These are phyloP conservation scores for Aspergillus heteromorphus DNA, from an alignment of 495 filamentous ascomycete genomes.

Conservation along the genomic window DNA sequence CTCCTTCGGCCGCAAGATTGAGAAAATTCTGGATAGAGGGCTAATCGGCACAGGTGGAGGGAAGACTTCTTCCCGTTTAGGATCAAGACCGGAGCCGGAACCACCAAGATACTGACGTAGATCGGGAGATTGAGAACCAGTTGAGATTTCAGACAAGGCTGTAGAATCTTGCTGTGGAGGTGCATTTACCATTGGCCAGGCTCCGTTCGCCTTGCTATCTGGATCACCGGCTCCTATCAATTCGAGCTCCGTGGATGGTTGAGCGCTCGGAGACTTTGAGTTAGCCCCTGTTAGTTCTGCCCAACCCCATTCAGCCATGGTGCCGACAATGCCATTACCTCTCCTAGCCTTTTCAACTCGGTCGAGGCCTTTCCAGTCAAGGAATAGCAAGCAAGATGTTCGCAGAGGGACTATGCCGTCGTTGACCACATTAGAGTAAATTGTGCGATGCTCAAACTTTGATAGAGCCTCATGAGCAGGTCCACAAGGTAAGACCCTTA, in stretches of 20 bases:
- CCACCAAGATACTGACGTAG: constrained; percentile 3
- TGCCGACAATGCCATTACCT: constrained; percentile 86
- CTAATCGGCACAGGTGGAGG: constrained; percentile 24
- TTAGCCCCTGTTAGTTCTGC: constrained; percentile 86
- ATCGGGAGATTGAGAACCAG: constrained; percentile 14
- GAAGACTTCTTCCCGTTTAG: constrained; percentile 8
- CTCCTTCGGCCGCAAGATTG: constrained; percentile 52
- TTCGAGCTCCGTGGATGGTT: constrained; percentile 20
- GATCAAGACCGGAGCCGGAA: constrained; percentile 3
- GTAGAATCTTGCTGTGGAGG: background rate
- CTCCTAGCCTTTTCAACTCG: constrained; percentile 90
- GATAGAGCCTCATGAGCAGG: constrained; percentile 83
- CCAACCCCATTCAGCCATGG: constrained; percentile 91
- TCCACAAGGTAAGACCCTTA: constrained; percentile 87
- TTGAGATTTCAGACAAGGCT: background rate
- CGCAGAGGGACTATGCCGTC: constrained; percentile 94
- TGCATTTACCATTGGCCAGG: background rate
- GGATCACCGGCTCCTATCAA: constrained; percentile 13
- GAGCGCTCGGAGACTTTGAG: constrained; percentile 45
- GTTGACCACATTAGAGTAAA: constrained; percentile 98
- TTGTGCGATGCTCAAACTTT: constrained; percentile 83
- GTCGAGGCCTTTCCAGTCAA: constrained; percentile 92
- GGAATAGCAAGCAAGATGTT: constrained; percentile 92
- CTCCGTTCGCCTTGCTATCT: background rate
- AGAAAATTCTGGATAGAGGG: constrained; percentile 57